Conservation (phyloP, 2,329 filamentous ascomycete species). For the Phaeosphaeriaceae sp. region DNA sequence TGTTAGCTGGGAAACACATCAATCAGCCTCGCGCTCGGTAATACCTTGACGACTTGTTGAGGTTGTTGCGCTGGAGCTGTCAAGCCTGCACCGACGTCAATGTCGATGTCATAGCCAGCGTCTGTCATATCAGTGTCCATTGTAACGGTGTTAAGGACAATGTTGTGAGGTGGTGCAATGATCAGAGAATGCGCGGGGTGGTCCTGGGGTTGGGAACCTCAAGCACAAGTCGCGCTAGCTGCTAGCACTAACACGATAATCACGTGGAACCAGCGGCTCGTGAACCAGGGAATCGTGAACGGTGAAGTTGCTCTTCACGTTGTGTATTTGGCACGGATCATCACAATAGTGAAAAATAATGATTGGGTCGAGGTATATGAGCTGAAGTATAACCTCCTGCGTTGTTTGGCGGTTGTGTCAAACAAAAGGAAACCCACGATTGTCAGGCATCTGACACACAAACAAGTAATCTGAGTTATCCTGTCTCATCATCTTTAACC, state of each 20-base stretch:
- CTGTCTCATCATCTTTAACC: conserved; percentile 1
- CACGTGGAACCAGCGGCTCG: conserved; percentile 13
- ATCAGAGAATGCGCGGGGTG: conserved; percentile 19
- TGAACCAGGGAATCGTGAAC: neutral
- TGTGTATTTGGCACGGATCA: neutral
- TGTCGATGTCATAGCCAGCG: conserved; percentile 46
- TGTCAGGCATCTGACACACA: neutral
- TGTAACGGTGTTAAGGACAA: conserved; percentile 8
- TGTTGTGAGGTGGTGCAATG: conserved; percentile 3
- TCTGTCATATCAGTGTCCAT: conserved; percentile 46
- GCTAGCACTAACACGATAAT: conserved; percentile 14
- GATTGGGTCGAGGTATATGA: neutral
- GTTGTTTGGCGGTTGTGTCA: neutral
- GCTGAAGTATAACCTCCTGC: no score
- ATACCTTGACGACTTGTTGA: conserved; percentile 27
- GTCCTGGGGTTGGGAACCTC: conserved; percentile 8
- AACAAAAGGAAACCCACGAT: conserved; percentile 4
- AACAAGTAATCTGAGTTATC: no score
- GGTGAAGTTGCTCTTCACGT: neutral
- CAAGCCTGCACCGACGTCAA: conserved; percentile 35
- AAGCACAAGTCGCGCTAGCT: no score
- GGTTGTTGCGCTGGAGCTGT: conserved; percentile 28
- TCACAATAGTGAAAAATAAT: neutral
- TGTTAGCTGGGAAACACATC: conserved; percentile 8
- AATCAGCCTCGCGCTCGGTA: conserved; percentile 9